Base-by-base conservation (phyloP, 176 grass and related monocot species). In the Canna indica region DNA sequence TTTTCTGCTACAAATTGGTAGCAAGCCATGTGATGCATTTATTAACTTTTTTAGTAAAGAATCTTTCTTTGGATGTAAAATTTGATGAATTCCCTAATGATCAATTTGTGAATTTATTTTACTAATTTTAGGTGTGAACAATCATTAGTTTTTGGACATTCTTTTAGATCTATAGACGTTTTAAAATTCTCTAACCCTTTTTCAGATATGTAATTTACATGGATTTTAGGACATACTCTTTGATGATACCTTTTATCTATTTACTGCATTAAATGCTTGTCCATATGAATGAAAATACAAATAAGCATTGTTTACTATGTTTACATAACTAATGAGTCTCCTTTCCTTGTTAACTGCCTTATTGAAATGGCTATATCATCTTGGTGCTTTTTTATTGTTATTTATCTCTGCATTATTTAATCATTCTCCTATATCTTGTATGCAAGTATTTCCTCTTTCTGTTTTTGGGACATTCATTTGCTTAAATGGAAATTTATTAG, bases 401-500 rank as follows among this genome's bases (percentile, higher is more conserved):
- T 54, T n/a, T n/a, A 54, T 50, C 50, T 20, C 18, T 20, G 18
- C 4, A 54, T 6, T 54, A 6, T 24, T 54, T 54, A 29, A 20
- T 38, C 39, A 36, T 66, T 66, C 63, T 39, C 12, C 29, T 39
- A n/a, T 38, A 30, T 27, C 20, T 66, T 39, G 7, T 66, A 15
- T 38, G 33, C 35, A 66, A 20, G n/a, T 66, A 24, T 38, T 5
- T 66, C 22, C 22, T 22, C 22, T 22, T 38, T 66, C 12, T 41
- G 11, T 67, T 31, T 60, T 63, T n/a, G n/a, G n/a, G 64, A 17
- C 22, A 33, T 38, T 58, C 1, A 47, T 46, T 45, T 4, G 67
- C 56, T n/a, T 69, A 60, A 41, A 38, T 72, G 80, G 44, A 36
- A 64, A 85, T 60, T 70, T 46, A 38, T 67, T 41, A 84, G 88